These are phyloP conservation scores for Pythium brachiatum DNA, from an alignment of 352 stramenopile species.

Conservation along the genomic window DNA sequence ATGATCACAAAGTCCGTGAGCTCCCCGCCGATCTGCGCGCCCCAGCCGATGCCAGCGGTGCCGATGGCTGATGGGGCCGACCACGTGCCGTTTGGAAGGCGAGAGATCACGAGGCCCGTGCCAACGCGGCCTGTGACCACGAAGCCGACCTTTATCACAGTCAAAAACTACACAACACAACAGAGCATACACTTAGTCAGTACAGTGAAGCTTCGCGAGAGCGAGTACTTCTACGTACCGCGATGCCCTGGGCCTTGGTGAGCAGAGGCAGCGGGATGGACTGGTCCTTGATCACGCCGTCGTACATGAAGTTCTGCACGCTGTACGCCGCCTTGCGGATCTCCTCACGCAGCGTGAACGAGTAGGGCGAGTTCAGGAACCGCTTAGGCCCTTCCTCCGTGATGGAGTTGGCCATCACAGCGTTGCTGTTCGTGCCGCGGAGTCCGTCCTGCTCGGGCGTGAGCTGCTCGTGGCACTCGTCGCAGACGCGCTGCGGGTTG, in stretches of 20 bases:
- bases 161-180: constrained; percentile 71
- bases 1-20: constrained; percentile 94
- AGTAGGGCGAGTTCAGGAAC: constrained; percentile 85
- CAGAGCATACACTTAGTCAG: too few relatives aligned
- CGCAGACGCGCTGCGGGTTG: constrained; percentile 83
- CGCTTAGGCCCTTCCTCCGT: constrained; percentile 58
- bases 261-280: constrained; percentile 89
- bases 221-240: constrained; percentile 33
- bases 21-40: constrained; percentile 89
- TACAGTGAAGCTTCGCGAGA: too few relatives aligned
- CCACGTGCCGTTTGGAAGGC: constrained; percentile 92
- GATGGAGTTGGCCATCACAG: constrained; percentile 72
- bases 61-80: constrained; percentile 94
- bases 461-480: constrained; percentile 64
- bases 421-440: constrained; percentile 73
- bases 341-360: constrained; percentile 89
- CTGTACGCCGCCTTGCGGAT: constrained; percentile 93
- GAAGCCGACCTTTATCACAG: constrained; percentile 90
- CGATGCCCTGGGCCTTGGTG: constrained; percentile 87
- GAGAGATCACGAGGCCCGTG: constrained; percentile 92
- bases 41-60: constrained; percentile 88
- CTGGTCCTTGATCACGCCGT: constrained; percentile 87
- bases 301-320: constrained; percentile 90
- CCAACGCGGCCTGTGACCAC: constrained; percentile 84
- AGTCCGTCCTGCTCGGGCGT: constrained; percentile 61